These are phyloP conservation scores for Sphaerulina musiva DNA, from an alignment of 2,329 filamentous ascomycete species.

Conservation along the genomic window DNA sequence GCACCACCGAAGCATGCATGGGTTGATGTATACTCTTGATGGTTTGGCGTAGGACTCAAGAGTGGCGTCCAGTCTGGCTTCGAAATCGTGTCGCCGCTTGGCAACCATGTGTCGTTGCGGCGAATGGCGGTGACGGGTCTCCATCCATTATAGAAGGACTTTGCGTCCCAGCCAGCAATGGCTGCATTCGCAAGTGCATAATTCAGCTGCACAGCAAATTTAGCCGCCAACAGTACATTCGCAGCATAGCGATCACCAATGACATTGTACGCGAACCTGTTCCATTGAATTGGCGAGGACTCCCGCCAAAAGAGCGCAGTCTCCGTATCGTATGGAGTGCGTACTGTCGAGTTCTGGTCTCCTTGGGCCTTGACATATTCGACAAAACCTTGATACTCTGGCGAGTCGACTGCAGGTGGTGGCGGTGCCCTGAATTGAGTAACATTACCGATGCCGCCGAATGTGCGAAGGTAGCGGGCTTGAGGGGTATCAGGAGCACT, in stretches of 20 bases:
- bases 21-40: constrained; percentile 29
- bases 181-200: constrained; percentile 30
- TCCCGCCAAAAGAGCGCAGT: constrained; percentile 31
- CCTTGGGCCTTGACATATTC: constrained; percentile 26
- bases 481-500: constrained; percentile 28
- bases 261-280: constrained; percentile 25
- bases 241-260: constrained; percentile 22
- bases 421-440: constrained; percentile 23
- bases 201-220: constrained; percentile 29
- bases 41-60: constrained; percentile 25
- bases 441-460: constrained; percentile 26
- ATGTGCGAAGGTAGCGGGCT: constrained; percentile 25
- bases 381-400: constrained; percentile 23
- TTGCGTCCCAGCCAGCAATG: constrained; percentile 27
- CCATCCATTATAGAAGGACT: constrained; percentile 27
- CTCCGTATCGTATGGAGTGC: constrained; percentile 23
- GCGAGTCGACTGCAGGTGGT: constrained; percentile 21
- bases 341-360: constrained; percentile 25
- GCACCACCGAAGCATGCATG: constrained; percentile 29
- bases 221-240: constrained; percentile 25
- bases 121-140: constrained; percentile 25
- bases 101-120: constrained; percentile 21
- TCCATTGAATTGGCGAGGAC: constrained; percentile 26
- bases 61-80: constrained; percentile 26
- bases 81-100: constrained; percentile 22